These are phyloP conservation scores for Neonectria punicea DNA, from an alignment of 2,329 filamentous ascomycete genomes.

Conservation along the genomic window DNA sequence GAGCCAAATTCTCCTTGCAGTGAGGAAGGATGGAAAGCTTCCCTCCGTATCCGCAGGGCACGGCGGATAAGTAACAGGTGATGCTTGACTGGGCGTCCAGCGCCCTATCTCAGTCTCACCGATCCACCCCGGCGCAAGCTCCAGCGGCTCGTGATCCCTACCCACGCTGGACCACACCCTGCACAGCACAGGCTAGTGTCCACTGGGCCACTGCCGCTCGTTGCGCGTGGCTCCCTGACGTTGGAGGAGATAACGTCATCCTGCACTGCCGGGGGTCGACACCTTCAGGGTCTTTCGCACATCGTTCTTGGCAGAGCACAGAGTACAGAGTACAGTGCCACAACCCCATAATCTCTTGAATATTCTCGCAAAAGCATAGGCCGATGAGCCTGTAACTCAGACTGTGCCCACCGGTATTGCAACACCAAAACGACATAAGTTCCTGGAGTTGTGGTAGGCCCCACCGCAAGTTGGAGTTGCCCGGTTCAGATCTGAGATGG, in stretches of 20 bases:
- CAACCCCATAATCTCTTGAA: not conserved
- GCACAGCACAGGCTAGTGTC: conserved; percentile 31
- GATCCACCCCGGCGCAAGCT: conserved; percentile 36
- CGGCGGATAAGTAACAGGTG: conserved; percentile 12
- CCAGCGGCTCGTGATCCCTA: conserved; percentile 38
- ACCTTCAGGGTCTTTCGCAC: not conserved
- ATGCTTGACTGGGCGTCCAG: conserved; percentile 22
- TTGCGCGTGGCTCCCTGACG: conserved; percentile 35
- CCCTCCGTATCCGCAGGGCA: not conserved
- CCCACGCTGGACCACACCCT: conserved; percentile 18
- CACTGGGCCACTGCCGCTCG: conserved; percentile 13
- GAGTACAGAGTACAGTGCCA: not conserved
- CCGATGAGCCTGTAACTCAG: not conserved
- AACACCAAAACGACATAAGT: not conserved
- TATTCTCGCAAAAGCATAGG: not conserved
- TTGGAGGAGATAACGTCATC: conserved; percentile 39
- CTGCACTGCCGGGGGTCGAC: conserved; percentile 16
- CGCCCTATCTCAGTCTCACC: conserved; percentile 20
- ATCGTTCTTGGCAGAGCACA: not conserved
- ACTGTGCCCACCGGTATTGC: not conserved
- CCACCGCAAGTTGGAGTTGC: not conserved
- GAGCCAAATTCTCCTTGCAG: not conserved
- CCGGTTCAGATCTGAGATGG: not conserved
- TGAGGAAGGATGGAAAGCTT: not conserved
- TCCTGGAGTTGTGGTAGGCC: not conserved